Percentiles rank a stretch among this genome's conserved stretches.
Evolutionary conservation across 768 basidiomycete species (phyloP).

Genomic region (Mycena vitilis): DNA sequence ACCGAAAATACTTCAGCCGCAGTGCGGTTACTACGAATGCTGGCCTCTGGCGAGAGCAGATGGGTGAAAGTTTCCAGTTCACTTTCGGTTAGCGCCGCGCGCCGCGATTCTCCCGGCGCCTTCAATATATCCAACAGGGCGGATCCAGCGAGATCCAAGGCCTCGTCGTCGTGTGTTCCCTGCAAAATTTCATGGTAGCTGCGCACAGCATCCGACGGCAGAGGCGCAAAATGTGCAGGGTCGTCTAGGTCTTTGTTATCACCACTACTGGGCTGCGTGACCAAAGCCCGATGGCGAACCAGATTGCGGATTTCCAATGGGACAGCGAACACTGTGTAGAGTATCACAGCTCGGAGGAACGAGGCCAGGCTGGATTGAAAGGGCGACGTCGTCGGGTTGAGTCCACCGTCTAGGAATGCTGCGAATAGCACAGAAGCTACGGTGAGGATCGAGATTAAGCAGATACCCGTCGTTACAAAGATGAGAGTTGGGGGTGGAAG

Average conservation of each 20-base stretch:
- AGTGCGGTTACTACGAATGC: constrained; percentile 21
- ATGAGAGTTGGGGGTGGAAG: constrained; percentile 5
- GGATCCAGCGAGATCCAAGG: constrained; percentile 27
- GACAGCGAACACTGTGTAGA: not conserved
- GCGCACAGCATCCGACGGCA: not conserved
- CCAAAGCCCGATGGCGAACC: not conserved
- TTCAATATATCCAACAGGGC: constrained; percentile 25
- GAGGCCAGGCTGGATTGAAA: constrained; percentile 24
- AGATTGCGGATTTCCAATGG: too few species aligned
- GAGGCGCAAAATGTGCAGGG: not conserved
- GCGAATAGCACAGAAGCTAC: not conserved
- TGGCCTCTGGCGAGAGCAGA: constrained; percentile 22
- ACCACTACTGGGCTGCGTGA: too few species aligned
- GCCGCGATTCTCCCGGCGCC: not conserved
- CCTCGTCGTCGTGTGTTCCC: constrained; percentile 32
- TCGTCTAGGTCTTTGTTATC: not conserved
- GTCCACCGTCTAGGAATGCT: not conserved
- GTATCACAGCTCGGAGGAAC: not conserved
- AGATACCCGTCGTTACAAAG: constrained; percentile 13
- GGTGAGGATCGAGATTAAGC: constrained; percentile 12
- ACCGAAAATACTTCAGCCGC: constrained; percentile 15
- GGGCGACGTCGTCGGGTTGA: constrained; percentile 19
- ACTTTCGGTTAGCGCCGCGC: not conserved
- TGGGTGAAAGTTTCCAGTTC: constrained; percentile 12
- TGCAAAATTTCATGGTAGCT: constrained; percentile 29